phyloP scores from a whole-genome alignment of 768 basidiomycete genomes.

The Suillus weaverae region DNA sequence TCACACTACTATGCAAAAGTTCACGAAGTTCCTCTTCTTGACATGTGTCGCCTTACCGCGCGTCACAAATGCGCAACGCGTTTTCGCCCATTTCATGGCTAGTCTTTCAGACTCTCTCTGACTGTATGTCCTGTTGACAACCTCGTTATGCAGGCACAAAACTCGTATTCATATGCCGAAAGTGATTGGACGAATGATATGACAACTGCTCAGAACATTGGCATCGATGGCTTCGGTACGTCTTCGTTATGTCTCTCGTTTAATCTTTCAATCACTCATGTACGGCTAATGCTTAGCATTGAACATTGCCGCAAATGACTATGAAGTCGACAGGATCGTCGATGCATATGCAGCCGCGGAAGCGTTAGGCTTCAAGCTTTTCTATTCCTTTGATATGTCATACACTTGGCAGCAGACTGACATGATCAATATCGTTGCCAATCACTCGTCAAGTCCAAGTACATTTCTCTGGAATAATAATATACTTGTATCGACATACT shows the following conservation, averaged over 20 bases:
- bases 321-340: slow-evolving; percentile 28
- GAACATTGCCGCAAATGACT: slow-evolving; percentile 26
- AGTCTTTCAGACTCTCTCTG: neutral
- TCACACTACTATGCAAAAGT: neutral
- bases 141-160: slow-evolving; percentile 17
- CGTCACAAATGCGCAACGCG: slow-evolving; percentile 2
- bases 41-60: neutral
- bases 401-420: slow-evolving; percentile 31
- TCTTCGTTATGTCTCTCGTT: neutral
- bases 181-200: slow-evolving; percentile 20
- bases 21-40: neutral
- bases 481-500: slow-evolving; percentile 39
- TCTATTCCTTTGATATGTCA: slow-evolving; percentile 32
- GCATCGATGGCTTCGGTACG: slow-evolving; percentile 23
- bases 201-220: slow-evolving; percentile 16
- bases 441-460: slow-evolving; percentile 31
- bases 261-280: neutral
- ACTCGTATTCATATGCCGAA: slow-evolving; percentile 22
- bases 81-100: slow-evolving; percentile 16
- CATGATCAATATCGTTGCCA: slow-evolving; percentile 16
- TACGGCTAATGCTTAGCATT: slow-evolving; percentile 18
- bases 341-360: slow-evolving; percentile 37
- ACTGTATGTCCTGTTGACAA: neutral
- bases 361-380: slow-evolving; percentile 35
- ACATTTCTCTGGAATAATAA: slow-evolving; percentile 23